These are phyloP conservation scores for Eucommia ulmoides DNA, from an alignment of 257 asterid species.

Conservation along the genomic window DNA sequence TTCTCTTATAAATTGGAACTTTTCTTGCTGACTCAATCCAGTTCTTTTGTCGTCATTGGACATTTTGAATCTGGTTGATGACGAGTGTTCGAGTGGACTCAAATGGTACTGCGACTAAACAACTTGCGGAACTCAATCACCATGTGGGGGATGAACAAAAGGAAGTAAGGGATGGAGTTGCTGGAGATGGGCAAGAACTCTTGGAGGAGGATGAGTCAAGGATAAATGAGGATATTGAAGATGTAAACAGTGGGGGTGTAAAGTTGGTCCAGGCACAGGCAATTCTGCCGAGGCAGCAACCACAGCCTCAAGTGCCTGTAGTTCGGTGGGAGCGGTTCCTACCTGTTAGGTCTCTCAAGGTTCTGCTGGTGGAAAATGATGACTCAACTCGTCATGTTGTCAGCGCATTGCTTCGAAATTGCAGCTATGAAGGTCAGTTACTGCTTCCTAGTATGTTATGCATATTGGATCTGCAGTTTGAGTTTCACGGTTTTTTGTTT, in stretches of 20 bases:
- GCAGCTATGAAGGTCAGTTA: conserved; percentile 40
- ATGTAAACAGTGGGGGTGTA: conserved; percentile 9
- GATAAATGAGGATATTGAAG: conserved; percentile 19
- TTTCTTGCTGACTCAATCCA: conserved; percentile 22
- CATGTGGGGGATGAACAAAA: conserved; percentile 14
- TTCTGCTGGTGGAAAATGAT: conserved; percentile 46
- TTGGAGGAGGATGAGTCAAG: conserved; percentile 27
- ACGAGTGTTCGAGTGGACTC: conserved; percentile 21
- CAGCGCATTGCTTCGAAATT: conserved; percentile 40
- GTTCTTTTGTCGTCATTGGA: conserved; percentile 22
- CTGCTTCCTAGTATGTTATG: not conserved
- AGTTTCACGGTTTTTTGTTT: not conserved
- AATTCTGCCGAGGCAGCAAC: conserved; percentile 18
- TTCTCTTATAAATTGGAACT: conserved; percentile 20
- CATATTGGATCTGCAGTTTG: not conserved
- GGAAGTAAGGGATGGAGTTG: conserved; percentile 16
- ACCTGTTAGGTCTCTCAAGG: conserved; percentile 41
- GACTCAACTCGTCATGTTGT: conserved; percentile 45
- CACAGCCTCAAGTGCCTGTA: conserved; percentile 18
- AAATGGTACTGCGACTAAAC: conserved; percentile 20
- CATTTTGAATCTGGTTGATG: conserved; percentile 47
- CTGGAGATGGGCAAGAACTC: conserved; percentile 19
- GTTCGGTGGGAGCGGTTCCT: conserved; percentile 47
- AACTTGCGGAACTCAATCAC: conserved; percentile 20
- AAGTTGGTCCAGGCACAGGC: conserved; percentile 19